Evolutionary conservation across 345 rosid genomes (phyloP).

Genomic region (Linum trigynum): DNA sequence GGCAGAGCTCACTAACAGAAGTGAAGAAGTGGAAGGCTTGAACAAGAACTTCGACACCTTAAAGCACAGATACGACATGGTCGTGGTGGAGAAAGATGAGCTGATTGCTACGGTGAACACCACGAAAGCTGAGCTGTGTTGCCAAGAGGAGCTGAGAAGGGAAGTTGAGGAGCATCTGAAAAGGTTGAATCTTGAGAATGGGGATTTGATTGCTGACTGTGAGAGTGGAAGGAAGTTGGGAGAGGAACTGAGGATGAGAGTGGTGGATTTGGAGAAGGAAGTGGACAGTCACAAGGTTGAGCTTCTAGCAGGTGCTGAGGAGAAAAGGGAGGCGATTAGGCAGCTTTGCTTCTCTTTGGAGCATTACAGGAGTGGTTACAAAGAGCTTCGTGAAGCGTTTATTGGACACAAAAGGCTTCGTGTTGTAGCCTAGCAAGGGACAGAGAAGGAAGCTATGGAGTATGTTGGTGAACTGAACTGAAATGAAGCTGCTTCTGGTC

Average conservation of each 20-base stretch:
- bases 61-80: conserved; percentile 16
- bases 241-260: conserved; percentile 30
- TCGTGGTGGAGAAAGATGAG: conserved; percentile 31
- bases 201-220: conserved; percentile 27
- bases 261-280: conserved; percentile 28
- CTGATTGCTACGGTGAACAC: conserved; percentile 19
- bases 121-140: conserved; percentile 28
- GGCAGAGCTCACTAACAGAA: conserved; percentile 33
- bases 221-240: conserved; percentile 20
- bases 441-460: no score
- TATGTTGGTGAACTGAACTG: no score
- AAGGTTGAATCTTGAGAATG: conserved; percentile 41
- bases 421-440: conserved; percentile 22
- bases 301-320: conserved; percentile 52
- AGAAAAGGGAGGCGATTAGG: conserved; percentile 77
- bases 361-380: conserved; percentile 63
- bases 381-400: conserved; percentile 43
- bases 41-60: conserved; percentile 23
- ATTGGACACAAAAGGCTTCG: conserved; percentile 26
- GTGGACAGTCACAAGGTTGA: conserved; percentile 33
- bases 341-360: conserved; percentile 82
- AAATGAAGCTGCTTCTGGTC: no score
- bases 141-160: conserved; percentile 28
- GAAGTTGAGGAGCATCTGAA: conserved; percentile 41
- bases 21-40: conserved; percentile 23